Conservation (phyloP, 495 filamentous ascomycete genomes). For the Podospora bellae-mahoneyi region DNA sequence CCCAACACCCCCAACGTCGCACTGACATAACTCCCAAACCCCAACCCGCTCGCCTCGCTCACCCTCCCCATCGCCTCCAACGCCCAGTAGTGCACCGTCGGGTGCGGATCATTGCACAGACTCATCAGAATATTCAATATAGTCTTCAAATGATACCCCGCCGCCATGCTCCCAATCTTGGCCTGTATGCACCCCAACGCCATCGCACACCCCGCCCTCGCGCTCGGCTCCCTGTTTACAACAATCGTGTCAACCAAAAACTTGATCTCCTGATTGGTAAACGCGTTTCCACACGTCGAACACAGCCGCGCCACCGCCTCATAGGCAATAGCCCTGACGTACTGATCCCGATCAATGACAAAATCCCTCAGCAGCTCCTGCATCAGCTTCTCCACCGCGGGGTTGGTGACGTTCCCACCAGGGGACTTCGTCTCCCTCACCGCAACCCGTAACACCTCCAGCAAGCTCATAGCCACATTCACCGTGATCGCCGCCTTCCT, state of each 20-base stretch:
- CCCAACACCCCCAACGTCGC: constrained; percentile 89
- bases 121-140: constrained; percentile 95
- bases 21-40: constrained; percentile 84
- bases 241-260: constrained; percentile 92
- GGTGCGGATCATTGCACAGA: constrained; percentile 91
- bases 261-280: constrained; percentile 86
- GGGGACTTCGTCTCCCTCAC: constrained; percentile 71
- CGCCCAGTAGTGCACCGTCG: constrained; percentile 93
- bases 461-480: constrained; percentile 79
- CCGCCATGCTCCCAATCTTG: constrained; percentile 96
- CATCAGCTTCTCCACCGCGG: constrained; percentile 79
- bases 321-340: constrained; percentile 78
- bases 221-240: constrained; percentile 85
- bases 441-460: constrained; percentile 77
- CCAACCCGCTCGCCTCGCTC: constrained; percentile 87
- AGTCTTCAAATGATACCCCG: constrained; percentile 93
- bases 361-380: constrained; percentile 81
- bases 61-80: constrained; percentile 83
- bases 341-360: constrained; percentile 76
- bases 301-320: constrained; percentile 89
- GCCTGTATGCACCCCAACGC: constrained; percentile 91
- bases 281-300: constrained; percentile 79
- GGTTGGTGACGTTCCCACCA: constrained; percentile 67
- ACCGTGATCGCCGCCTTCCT: constrained; percentile 85
- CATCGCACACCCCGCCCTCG: constrained; percentile 89